Evolutionary conservation across 2,329 filamentous ascomycete genomes (phyloP).

Genomic region (Calonectria honghensis): DNA sequence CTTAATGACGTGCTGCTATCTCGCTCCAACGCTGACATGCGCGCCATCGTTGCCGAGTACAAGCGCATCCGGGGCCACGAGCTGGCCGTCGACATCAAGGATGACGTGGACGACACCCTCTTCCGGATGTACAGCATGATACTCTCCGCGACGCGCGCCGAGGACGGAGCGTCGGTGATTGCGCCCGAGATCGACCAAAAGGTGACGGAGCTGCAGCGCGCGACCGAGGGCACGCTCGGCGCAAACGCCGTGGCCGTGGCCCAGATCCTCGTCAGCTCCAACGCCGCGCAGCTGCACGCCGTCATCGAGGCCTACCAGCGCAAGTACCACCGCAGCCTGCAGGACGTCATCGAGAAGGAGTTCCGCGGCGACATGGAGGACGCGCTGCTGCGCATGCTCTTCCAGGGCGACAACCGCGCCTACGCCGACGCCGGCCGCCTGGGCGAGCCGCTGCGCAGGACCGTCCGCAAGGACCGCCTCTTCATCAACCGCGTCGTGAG

Average conservation of each 20-base stretch:
- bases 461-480: constrained; percentile 55
- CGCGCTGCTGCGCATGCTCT: constrained; percentile 57
- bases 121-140: constrained; percentile 61
- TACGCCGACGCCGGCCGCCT: constrained; percentile 54
- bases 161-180: constrained; percentile 54
- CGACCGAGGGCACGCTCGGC: constrained; percentile 58
- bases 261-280: constrained; percentile 58
- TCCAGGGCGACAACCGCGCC: constrained; percentile 50
- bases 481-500: constrained; percentile 59
- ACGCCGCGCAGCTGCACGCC: constrained; percentile 57
- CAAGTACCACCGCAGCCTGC: constrained; percentile 59
- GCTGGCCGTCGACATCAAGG: constrained; percentile 56
- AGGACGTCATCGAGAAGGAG: constrained; percentile 60
- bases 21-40: constrained; percentile 61
- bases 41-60: constrained; percentile 58
- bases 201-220: constrained; percentile 57
- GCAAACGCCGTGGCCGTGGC: constrained; percentile 57
- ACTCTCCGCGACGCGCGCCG: constrained; percentile 53
- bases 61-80: constrained; percentile 54
- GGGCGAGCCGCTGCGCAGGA: constrained; percentile 52
- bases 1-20: constrained; percentile 60
- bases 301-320: constrained; percentile 55
- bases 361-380: constrained; percentile 61
- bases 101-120: constrained; percentile 57
- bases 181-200: constrained; percentile 58